Evolutionary conservation across 164 flowering plant genomes (phyloP).

Genomic region (Vitis riparia): DNA sequence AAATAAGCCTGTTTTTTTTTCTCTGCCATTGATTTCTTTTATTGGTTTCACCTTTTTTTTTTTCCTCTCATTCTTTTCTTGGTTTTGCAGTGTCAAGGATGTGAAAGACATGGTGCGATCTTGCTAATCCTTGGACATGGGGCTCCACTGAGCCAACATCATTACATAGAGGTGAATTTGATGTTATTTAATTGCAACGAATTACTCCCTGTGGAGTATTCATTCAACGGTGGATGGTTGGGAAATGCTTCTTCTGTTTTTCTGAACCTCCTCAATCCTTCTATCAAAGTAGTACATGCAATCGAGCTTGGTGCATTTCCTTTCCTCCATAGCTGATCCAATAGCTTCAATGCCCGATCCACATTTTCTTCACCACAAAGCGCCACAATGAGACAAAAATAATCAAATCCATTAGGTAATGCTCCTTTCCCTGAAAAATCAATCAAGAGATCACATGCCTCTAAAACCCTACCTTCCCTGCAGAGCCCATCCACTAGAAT

Average conservation of each 20-base stretch:
- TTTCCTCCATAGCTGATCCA: slow-evolving; percentile 53
- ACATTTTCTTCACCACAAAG: slow-evolving; percentile 49
- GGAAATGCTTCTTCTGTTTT: slow-evolving; percentile 41
- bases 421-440: slow-evolving; percentile 61
- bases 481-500: slow-evolving; percentile 78
- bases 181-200: too few relatives aligned
- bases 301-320: slow-evolving; percentile 57
- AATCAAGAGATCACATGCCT: slow-evolving; percentile 58
- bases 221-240: too few relatives aligned
- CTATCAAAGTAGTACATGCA: slow-evolving; percentile 67
- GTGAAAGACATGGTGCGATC: too few relatives aligned
- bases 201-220: too few relatives aligned
- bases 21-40: too few relatives aligned
- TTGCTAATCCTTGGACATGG: too few relatives aligned
- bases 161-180: too few relatives aligned
- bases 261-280: slow-evolving; percentile 50
- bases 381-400: slow-evolving; percentile 45
- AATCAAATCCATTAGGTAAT: slow-evolving; percentile 63
- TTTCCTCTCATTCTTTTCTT: too few relatives aligned
- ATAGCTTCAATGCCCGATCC: slow-evolving; percentile 47
- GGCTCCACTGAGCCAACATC: too few relatives aligned
- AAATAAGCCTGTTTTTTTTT: too few relatives aligned
- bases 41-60: too few relatives aligned
- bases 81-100: too few relatives aligned
- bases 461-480: slow-evolving; percentile 40